phyloP scores from a whole-genome alignment of 2,329 filamentous ascomycete genomes.

The Tolypocladium endophyticum region DNA sequence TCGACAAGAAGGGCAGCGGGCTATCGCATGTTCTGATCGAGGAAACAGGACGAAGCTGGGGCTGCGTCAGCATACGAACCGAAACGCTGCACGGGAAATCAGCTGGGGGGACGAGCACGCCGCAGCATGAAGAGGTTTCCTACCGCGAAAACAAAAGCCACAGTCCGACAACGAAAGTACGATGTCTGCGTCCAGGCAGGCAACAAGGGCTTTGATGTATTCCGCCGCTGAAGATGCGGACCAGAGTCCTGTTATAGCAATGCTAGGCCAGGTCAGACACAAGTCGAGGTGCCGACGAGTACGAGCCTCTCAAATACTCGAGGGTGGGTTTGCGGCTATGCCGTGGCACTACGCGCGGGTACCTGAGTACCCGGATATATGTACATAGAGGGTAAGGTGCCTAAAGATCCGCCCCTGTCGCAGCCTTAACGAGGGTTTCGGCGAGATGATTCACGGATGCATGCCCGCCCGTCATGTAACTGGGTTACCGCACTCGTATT shows the following conservation, averaged over 20 bases:
- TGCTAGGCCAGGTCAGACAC: not conserved
- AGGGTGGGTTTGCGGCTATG: not conserved
- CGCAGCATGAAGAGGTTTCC: not conserved
- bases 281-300: not conserved
- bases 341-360: not conserved
- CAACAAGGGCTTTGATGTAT: slow-evolving; percentile 16
- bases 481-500: not conserved
- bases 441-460: not conserved
- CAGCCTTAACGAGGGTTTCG: not conserved
- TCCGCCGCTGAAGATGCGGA: slow-evolving; percentile 18
- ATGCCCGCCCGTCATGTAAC: not conserved
- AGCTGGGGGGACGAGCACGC: not conserved
- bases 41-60: slow-evolving; percentile 6
- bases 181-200: slow-evolving; percentile 29
- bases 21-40: slow-evolving; percentile 22
- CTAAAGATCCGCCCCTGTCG: not conserved
- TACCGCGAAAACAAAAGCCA: slow-evolving; percentile 10
- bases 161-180: slow-evolving; percentile 18
- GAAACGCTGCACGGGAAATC: not conserved
- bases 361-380: not conserved
- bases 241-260: slow-evolving; percentile 11
- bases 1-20: slow-evolving; percentile 14
- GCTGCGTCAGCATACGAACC: not conserved
- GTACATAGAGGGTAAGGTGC: not conserved
- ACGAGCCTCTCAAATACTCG: slow-evolving; percentile 1